phyloP scores from a whole-genome alignment of 768 basidiomycete genomes.

The Pholiota molesta region DNA sequence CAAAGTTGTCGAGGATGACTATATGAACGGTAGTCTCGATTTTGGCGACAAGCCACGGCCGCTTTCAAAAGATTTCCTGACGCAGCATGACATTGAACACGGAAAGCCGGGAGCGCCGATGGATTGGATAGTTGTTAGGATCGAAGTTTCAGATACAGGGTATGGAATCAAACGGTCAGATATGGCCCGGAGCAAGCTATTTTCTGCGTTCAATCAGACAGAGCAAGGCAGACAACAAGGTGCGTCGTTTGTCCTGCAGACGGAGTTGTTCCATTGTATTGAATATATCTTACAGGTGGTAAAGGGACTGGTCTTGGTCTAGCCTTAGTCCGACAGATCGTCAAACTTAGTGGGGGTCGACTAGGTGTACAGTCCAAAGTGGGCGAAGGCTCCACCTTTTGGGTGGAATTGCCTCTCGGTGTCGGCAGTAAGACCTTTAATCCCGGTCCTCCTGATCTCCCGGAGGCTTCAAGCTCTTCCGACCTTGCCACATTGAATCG shows the following conservation, averaged over 20 bases:
- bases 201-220: conserved; percentile 79
- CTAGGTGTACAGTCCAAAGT: conserved; percentile 69
- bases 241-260: conserved; percentile 13
- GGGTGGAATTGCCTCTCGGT: conserved; percentile 84
- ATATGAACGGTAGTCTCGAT: conserved; percentile 13
- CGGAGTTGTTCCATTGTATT: conserved; percentile 4
- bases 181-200: conserved; percentile 70
- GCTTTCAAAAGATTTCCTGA: conserved; percentile 43
- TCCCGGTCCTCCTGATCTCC: conserved; percentile 23
- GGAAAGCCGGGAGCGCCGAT: conserved; percentile 39
- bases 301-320: conserved; percentile 77
- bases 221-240: conserved; percentile 76
- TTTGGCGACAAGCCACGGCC: conserved; percentile 33
- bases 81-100: conserved; percentile 52
- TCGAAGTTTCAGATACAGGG: conserved; percentile 81
- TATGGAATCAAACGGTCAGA: conserved; percentile 55
- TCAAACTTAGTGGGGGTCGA: conserved; percentile 73
- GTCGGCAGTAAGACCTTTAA: conserved; percentile 59
- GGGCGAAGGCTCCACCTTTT: conserved; percentile 81
- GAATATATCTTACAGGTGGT: conserved; percentile 41
- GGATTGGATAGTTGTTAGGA: conserved; percentile 78
- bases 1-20: conserved; percentile 12
- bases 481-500: conserved; percentile 30
- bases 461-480: conserved; percentile 26
- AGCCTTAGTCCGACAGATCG: conserved; percentile 78